Conservation (phyloP, 139 green algal species). For the Nannochloris sp. region DNA sequence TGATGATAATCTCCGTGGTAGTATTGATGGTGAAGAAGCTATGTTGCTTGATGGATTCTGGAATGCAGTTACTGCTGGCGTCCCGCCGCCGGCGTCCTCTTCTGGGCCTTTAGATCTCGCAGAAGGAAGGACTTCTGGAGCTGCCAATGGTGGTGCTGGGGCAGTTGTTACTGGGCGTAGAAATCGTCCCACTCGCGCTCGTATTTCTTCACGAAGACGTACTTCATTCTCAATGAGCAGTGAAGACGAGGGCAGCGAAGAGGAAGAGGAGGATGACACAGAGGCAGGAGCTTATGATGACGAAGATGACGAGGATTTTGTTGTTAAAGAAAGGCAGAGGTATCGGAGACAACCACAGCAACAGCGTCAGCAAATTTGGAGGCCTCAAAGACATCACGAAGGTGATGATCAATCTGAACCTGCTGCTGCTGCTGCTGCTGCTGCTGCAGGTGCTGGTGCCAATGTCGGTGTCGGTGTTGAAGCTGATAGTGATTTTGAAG, state of each 20-base stretch:
- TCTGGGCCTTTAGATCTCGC: no score
- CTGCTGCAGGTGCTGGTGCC: constrained; percentile 1
- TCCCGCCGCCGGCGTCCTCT: no score
- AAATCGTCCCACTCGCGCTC: neutral
- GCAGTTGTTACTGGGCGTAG: neutral
- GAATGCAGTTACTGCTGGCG: no score
- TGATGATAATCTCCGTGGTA: no score
- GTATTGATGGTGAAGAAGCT: no score
- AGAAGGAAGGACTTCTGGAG: no score
- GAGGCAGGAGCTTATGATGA: constrained; percentile 6
- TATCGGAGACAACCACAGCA: neutral
- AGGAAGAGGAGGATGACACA: neutral
- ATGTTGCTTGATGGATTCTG: no score
- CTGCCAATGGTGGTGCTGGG: no score
- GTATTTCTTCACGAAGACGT: neutral
- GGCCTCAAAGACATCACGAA: neutral
- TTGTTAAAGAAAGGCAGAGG: no score
- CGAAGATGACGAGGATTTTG: constrained; percentile 1
- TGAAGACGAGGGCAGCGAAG: neutral
- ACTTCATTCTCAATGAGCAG: constrained; percentile 1
- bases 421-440: neutral
- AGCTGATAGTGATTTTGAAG: no score
- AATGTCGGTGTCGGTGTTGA: no score
- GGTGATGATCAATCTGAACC: neutral
- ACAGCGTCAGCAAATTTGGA: constrained; percentile 4